Percentiles rank a stretch among this genome's conserved stretches.
Conservation (phyloP, 2,329 filamentous ascomycete species). For the Paracamarosporium sp. region DNA sequence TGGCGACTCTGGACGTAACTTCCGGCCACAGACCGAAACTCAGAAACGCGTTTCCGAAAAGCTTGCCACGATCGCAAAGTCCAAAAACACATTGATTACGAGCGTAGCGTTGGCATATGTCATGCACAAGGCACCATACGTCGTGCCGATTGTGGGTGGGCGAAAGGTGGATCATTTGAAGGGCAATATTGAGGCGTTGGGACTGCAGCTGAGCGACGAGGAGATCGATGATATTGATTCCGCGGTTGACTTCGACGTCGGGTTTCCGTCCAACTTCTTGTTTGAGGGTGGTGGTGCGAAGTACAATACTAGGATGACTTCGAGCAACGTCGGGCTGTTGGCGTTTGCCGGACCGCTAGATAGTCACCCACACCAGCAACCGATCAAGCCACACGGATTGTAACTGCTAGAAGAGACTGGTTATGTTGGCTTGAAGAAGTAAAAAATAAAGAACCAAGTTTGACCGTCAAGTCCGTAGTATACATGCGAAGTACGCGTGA, state of each 20-base stretch:
- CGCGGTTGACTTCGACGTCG: conserved; percentile 59
- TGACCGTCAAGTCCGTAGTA: background rate
- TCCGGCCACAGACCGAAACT: conserved; percentile 52
- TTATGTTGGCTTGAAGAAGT: background rate
- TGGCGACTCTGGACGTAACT: conserved; percentile 44
- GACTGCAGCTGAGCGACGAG: conserved; percentile 56
- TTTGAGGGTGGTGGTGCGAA: conserved; percentile 35
- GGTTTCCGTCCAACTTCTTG: conserved; percentile 60
- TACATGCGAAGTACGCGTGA: background rate
- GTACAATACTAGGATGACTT: conserved; percentile 36
- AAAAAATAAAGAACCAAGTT: background rate
- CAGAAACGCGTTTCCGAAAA: conserved; percentile 61
- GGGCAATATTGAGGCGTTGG: conserved; percentile 65
- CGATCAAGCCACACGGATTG: conserved; percentile 37
- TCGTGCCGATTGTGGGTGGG: conserved; percentile 77
- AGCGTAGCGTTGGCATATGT: conserved; percentile 73
- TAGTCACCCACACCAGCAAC: conserved; percentile 25
- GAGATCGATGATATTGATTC: conserved; percentile 64
- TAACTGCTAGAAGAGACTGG: background rate
- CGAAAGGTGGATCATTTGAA: conserved; percentile 75
- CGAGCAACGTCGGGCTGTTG: conserved; percentile 38
- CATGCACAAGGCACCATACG: conserved; percentile 72
- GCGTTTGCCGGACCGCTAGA: conserved; percentile 36
- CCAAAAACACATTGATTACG: conserved; percentile 65
- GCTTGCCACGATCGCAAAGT: conserved; percentile 64